These are phyloP conservation scores for Talinum fruticosum DNA, from an alignment of 148 eudicot species.

Conservation along the genomic window DNA sequence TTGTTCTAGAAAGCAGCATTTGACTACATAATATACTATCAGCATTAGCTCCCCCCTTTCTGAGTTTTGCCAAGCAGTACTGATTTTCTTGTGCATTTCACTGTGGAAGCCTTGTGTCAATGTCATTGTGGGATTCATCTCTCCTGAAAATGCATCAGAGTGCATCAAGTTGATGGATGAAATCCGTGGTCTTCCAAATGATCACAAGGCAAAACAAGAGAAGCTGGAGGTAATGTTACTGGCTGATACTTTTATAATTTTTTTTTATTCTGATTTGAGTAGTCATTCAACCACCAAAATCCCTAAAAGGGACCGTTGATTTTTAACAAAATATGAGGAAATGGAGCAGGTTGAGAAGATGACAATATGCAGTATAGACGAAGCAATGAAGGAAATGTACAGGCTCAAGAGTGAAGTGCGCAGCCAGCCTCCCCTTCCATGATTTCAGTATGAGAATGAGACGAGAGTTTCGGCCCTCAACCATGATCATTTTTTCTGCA, in stretches of 20 bases:
- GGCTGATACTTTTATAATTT: not conserved
- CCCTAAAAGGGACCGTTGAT: not conserved
- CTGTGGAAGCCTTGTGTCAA: constrained; percentile 67
- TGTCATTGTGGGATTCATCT: constrained; percentile 70
- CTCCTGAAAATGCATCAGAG: constrained; percentile 82
- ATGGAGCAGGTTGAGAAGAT: constrained; percentile 70
- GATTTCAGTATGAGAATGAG: not conserved
- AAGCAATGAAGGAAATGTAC: constrained; percentile 61
- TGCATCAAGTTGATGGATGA: constrained; percentile 70
- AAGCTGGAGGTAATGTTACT: constrained; percentile 51
- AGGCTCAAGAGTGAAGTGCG: constrained; percentile 34
- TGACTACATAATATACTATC: too few species aligned
- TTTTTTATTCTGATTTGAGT: not conserved
- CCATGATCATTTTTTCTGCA: not conserved
- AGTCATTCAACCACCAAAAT: not conserved
- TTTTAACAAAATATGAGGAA: not conserved
- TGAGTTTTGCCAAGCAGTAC: not conserved
- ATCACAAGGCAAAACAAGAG: constrained; percentile 62
- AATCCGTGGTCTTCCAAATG: constrained; percentile 57
- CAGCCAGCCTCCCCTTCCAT: not conserved
- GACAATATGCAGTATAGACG: constrained; percentile 55
- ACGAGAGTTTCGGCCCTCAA: not conserved
- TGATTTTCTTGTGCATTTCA: constrained; percentile 9
- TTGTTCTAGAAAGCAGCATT: too few species aligned
- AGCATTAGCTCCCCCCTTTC: too few species aligned